Evolutionary conservation across 345 rosid species (phyloP).

Genomic region (Gossypium turneri): DNA sequence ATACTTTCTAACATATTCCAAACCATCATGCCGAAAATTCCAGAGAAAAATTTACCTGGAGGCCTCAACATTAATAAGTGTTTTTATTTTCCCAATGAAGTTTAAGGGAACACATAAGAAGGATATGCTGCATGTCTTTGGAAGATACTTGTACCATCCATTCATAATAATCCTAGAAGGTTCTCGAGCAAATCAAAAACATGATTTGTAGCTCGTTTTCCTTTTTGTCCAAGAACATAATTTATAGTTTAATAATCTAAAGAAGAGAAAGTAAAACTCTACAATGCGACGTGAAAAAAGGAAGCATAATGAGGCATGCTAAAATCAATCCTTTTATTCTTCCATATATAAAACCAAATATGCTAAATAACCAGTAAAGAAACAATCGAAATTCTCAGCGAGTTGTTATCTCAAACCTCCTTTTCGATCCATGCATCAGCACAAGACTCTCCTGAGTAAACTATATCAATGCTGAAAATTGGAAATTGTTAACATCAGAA

Average conservation of each 20-base stretch:
- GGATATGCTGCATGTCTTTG: neutral
- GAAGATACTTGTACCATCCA: neutral
- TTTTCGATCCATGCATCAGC: constrained; percentile 96
- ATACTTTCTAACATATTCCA: neutral
- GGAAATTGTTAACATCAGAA: constrained; percentile 17
- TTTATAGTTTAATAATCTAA: neutral
- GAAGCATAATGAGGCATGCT: neutral
- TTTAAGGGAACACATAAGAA: neutral
- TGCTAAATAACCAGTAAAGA: neutral
- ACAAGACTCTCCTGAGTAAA: constrained; percentile 74
- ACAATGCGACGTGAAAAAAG: neutral
- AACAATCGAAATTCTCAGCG: constrained; percentile 7
- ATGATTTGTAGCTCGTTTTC: neutral
- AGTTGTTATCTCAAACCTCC: constrained; percentile 45
- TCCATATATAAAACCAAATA: neutral
- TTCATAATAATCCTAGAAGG: neutral
- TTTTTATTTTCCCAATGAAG: neutral
- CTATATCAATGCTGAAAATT: constrained; percentile 63
- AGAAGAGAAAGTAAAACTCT: neutral
- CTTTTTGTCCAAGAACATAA: neutral
- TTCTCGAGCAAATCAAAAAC: neutral
- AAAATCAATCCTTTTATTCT: neutral
- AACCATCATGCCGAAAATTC: neutral
- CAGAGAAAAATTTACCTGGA: neutral
- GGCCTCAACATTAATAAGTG: neutral